Conservation (phyloP, 768 basidiomycete genomes). For the Amanita rubescens region DNA sequence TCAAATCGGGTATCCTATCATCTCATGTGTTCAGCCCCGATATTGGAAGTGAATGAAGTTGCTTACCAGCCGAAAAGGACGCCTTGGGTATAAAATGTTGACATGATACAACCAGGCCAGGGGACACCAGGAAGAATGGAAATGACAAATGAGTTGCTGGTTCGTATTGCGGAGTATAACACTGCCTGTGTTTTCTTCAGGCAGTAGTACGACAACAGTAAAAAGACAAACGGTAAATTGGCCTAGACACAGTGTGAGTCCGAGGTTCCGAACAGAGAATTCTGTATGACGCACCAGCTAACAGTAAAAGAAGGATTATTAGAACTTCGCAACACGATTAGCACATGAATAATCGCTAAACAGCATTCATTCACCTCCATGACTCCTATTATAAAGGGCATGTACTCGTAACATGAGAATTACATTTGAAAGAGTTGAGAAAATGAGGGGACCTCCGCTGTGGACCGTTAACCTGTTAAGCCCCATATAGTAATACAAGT, state of each 20-base stretch:
- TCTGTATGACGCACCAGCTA: not conserved
- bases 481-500: too few relatives aligned
- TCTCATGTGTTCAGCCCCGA: not conserved
- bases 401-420: not conserved
- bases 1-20: not conserved
- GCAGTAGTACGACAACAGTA: not conserved
- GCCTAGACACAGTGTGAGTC: not conserved
- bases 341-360: not conserved
- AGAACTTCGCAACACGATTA: not conserved
- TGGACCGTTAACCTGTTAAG: not conserved
- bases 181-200: not conserved
- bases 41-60: too few relatives aligned
- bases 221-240: not conserved
- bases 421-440: not conserved
- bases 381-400: not conserved
- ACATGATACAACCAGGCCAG: not conserved
- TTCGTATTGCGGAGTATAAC: not conserved
- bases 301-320: not conserved
- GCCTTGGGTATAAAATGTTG: not conserved
- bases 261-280: not conserved
- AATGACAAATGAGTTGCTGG: not conserved
- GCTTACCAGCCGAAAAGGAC: not conserved
- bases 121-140: not conserved
- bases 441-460: not conserved
- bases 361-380: not conserved